A percentile compares a stretch with the other conserved stretches of the same genome.
phyloP scores from a whole-genome alignment of 2,329 filamentous ascomycete species.

The Pseudocercospora macadamiae region DNA sequence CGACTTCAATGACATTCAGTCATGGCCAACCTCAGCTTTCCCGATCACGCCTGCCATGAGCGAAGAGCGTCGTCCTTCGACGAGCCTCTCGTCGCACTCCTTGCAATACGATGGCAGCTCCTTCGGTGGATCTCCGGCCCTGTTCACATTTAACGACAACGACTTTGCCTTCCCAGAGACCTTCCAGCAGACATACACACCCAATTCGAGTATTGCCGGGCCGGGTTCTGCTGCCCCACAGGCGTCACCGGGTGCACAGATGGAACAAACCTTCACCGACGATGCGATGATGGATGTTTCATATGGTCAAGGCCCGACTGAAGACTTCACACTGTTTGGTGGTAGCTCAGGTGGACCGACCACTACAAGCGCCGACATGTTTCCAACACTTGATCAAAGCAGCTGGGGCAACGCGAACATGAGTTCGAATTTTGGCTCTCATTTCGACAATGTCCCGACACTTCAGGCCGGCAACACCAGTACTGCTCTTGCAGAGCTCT shows the following conservation, averaged over 20 bases:
- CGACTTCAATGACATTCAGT: slow-evolving; percentile 38
- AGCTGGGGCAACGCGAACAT: slow-evolving; percentile 43
- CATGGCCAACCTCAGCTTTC: slow-evolving; percentile 27
- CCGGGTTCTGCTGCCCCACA: slow-evolving; percentile 47
- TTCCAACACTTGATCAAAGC: slow-evolving; percentile 31
- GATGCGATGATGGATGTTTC: slow-evolving; percentile 67
- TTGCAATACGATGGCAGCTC: slow-evolving; percentile 42
- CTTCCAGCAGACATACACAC: slow-evolving; percentile 38
- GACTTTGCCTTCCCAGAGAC: slow-evolving; percentile 57
- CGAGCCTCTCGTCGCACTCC: slow-evolving; percentile 43
- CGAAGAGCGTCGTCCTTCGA: slow-evolving; percentile 37
- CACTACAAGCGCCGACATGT: slow-evolving; percentile 33
- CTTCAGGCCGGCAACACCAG: slow-evolving; percentile 24
- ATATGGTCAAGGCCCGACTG: slow-evolving; percentile 40
- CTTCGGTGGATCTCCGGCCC: slow-evolving; percentile 49
- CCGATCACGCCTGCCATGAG: slow-evolving; percentile 40
- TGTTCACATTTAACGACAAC: slow-evolving; percentile 62
- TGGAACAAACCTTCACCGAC: slow-evolving; percentile 58
- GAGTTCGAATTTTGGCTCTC: slow-evolving; percentile 22
- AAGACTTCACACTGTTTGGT: slow-evolving; percentile 67
- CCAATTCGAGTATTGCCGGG: slow-evolving; percentile 29
- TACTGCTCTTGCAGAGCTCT: slow-evolving; percentile 26
- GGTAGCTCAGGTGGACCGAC: slow-evolving; percentile 21
- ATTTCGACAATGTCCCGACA: slow-evolving; percentile 22
- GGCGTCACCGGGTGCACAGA: slow-evolving; percentile 72